phyloP scores from a whole-genome alignment of 768 basidiomycete genomes.

The Leccinum arenicola region DNA sequence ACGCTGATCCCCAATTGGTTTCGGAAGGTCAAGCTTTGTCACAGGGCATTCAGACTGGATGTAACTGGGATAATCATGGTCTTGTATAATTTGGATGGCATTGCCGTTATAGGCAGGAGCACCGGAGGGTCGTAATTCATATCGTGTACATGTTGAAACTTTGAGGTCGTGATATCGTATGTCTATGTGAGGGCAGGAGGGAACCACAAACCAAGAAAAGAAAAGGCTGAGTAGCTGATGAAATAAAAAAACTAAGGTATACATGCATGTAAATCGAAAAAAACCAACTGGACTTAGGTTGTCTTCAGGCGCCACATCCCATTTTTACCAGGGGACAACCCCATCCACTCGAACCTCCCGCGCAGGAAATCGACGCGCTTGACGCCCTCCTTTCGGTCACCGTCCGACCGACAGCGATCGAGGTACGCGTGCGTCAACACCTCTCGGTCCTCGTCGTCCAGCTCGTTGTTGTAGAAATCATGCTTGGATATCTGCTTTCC shows the following conservation, averaged over 20 bases:
- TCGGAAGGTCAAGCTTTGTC: background rate
- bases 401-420: conserved; percentile 38
- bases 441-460: conserved; percentile 45
- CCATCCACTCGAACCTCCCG: conserved; percentile 48
- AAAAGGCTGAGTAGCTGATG: background rate
- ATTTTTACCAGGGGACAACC: conserved; percentile 49
- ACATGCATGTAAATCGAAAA: background rate
- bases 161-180: background rate
- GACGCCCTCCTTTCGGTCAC: conserved; percentile 43
- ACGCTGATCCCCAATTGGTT: background rate
- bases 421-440: conserved; percentile 45
- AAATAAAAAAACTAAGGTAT: background rate
- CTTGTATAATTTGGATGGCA: background rate
- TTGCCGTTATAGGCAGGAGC: background rate
- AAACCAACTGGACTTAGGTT: conserved; percentile 19
- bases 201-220: conserved; percentile 1
- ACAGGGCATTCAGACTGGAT: background rate
- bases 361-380: conserved; percentile 61
- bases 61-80: background rate
- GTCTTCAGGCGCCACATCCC: conserved; percentile 70
- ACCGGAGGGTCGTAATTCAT: background rate
- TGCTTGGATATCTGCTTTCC: conserved; percentile 42
- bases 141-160: conserved; percentile 3
- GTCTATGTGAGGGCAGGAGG: background rate
- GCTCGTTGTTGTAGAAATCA: conserved; percentile 60